Conservation (phyloP, 768 basidiomycete species). For the Lyophyllum shimeji region DNA sequence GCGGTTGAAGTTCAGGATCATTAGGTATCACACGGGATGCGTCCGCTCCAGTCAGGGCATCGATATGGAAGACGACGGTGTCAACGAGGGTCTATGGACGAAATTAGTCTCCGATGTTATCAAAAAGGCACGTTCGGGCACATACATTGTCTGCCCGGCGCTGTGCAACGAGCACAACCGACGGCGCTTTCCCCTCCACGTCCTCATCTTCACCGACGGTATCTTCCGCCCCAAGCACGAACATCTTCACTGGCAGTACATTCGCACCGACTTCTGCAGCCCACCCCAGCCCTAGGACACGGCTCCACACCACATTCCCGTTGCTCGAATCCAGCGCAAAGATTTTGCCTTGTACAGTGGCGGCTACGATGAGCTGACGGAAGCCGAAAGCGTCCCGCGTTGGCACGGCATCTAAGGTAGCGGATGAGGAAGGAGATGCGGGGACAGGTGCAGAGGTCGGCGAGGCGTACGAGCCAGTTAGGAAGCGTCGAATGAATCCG, state of each 20-base stretch:
- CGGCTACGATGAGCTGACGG: slow-evolving; percentile 76
- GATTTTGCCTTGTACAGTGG: slow-evolving; percentile 70
- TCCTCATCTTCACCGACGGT: slow-evolving; percentile 27
- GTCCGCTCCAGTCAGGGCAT: slow-evolving; percentile 80
- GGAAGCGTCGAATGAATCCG: slow-evolving; percentile 70
- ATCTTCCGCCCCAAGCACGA: slow-evolving; percentile 47
- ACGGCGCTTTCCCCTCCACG: slow-evolving; percentile 36
- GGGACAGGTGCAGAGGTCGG: slow-evolving; percentile 35
- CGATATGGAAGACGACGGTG: slow-evolving; percentile 74
- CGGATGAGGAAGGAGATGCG: slow-evolving; percentile 20
- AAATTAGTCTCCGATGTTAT: slow-evolving; percentile 2
- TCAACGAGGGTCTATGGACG: slow-evolving; percentile 53
- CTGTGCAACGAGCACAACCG: slow-evolving; percentile 64
- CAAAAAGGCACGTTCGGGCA: slow-evolving; percentile 1
- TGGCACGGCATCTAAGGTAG: slow-evolving; percentile 23
- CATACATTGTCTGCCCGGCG: slow-evolving; percentile 62
- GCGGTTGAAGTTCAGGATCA: slow-evolving; percentile 19
- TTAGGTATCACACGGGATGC: slow-evolving; percentile 5
- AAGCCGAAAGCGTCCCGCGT: slow-evolving; percentile 84
- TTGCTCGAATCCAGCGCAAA: slow-evolving; percentile 81
- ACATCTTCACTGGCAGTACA: slow-evolving; percentile 62
- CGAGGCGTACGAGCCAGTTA: slow-evolving; percentile 63
- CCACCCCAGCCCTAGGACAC: slow-evolving; percentile 73
- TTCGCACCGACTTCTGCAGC: slow-evolving; percentile 54
- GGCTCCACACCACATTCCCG: slow-evolving; percentile 79